phyloP scores from a whole-genome alignment of 345 rosid genomes.

The Arabis alpina region DNA sequence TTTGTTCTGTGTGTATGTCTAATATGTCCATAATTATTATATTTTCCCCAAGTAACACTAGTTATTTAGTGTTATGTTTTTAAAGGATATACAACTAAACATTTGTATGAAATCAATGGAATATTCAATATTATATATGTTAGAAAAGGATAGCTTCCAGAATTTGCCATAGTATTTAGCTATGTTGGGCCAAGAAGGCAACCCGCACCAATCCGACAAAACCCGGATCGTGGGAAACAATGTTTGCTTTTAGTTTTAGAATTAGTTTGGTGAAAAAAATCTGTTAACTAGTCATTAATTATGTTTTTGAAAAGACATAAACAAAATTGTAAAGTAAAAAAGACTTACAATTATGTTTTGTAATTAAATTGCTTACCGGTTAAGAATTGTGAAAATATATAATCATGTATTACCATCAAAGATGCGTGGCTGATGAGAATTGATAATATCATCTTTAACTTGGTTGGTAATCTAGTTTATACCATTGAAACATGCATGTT shows the following conservation, averaged over 20 bases:
- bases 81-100: not conserved
- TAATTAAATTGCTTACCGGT: not conserved
- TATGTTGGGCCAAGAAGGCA: slow-evolving; percentile 29
- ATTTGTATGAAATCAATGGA: not conserved
- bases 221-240: slow-evolving; percentile 43
- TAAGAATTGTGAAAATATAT: not conserved
- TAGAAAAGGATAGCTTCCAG: not conserved
- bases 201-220: slow-evolving; percentile 52
- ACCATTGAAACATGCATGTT: too few relatives aligned
- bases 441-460: too few relatives aligned
- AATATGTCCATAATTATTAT: not conserved
- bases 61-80: not conserved
- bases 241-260: not conserved
- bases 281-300: not conserved
- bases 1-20: not conserved
- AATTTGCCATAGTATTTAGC: not conserved
- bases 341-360: not conserved
- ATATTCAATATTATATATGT: not conserved
- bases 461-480: too few relatives aligned
- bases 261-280: not conserved
- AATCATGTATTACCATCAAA: too few relatives aligned
- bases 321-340: not conserved
- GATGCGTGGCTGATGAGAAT: too few relatives aligned
- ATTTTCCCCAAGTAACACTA: not conserved
- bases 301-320: not conserved